Evolutionary conservation across 2,329 filamentous ascomycete species (phyloP).

Genomic region (Elsinoe necatrix): DNA sequence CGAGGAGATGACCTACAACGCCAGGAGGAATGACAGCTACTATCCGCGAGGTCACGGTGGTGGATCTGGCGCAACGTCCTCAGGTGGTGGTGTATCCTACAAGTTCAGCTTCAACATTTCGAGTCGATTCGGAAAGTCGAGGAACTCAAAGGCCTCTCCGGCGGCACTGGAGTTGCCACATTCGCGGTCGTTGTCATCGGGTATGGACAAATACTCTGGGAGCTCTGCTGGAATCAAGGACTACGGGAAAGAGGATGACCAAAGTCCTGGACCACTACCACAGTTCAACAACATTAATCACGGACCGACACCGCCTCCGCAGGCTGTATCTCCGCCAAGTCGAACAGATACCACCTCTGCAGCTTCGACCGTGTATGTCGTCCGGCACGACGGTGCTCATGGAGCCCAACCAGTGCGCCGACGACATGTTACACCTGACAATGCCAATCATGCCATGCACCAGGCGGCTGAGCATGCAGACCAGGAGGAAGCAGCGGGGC

Average conservation of each 20-base stretch:
- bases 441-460: constrained; percentile 9
- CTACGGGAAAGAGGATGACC: constrained; percentile 17
- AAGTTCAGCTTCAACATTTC: constrained; percentile 22
- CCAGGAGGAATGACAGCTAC: constrained; percentile 18
- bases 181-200: constrained; percentile 10
- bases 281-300: neutral
- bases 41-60: constrained; percentile 26
- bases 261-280: constrained; percentile 6
- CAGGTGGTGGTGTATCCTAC: constrained; percentile 13
- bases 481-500: constrained; percentile 21
- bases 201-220: constrained; percentile 4
- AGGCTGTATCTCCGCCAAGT: constrained; percentile 48
- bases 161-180: neutral
- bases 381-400: constrained; percentile 50
- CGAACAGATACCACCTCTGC: constrained; percentile 54
- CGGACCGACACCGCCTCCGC: constrained; percentile 15
- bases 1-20: constrained; percentile 44
- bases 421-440: constrained; percentile 17
- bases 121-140: constrained; percentile 23
- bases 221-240: constrained; percentile 2
- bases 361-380: constrained; percentile 55
- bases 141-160: neutral
- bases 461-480: constrained; percentile 23
- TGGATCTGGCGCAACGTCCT: constrained; percentile 22
- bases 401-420: constrained; percentile 35